Evolutionary conservation across 495 filamentous ascomycete species (phyloP).

Genomic region (Xylaria palmicola): DNA sequence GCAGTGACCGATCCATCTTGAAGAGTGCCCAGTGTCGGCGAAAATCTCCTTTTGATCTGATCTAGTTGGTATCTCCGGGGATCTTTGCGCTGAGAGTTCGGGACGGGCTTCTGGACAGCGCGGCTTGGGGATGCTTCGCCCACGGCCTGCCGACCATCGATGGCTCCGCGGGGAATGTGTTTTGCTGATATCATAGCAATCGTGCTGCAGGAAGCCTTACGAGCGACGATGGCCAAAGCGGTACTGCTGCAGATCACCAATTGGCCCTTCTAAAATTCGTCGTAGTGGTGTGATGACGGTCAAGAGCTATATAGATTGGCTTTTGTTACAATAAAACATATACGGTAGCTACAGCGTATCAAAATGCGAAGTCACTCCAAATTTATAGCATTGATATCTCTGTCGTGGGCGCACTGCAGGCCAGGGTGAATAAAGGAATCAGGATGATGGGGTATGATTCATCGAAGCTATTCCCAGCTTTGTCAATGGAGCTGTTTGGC

Average conservation of each 20-base stretch:
- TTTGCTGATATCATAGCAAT: slow-evolving; percentile 28
- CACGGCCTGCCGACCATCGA: slow-evolving; percentile 40
- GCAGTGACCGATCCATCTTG: slow-evolving; percentile 55
- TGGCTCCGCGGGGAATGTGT: slow-evolving; percentile 20
- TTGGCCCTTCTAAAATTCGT: slow-evolving; percentile 1
- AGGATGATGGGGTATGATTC: slow-evolving; percentile 18
- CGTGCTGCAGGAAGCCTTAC: neutral
- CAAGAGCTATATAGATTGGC: neutral
- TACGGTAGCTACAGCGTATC: neutral
- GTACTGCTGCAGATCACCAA: neutral
- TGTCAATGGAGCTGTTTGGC: neutral
- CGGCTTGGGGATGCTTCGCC: slow-evolving; percentile 41
- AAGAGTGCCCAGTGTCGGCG: slow-evolving; percentile 55
- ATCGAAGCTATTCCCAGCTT: slow-evolving; percentile 9
- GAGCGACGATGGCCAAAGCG: neutral
- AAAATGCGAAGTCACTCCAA: neutral
- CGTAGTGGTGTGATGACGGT: neutral
- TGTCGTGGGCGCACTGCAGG: neutral
- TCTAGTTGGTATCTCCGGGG: slow-evolving; percentile 74
- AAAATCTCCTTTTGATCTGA: slow-evolving; percentile 72
- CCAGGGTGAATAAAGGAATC: neutral
- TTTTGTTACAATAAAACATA: neutral
- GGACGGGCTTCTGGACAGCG: slow-evolving; percentile 62
- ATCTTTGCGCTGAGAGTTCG: slow-evolving; percentile 62
- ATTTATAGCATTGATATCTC: neutral